These are phyloP conservation scores for Cladosporium colombiae DNA, from an alignment of 2,329 filamentous ascomycete genomes.

Conservation along the genomic window DNA sequence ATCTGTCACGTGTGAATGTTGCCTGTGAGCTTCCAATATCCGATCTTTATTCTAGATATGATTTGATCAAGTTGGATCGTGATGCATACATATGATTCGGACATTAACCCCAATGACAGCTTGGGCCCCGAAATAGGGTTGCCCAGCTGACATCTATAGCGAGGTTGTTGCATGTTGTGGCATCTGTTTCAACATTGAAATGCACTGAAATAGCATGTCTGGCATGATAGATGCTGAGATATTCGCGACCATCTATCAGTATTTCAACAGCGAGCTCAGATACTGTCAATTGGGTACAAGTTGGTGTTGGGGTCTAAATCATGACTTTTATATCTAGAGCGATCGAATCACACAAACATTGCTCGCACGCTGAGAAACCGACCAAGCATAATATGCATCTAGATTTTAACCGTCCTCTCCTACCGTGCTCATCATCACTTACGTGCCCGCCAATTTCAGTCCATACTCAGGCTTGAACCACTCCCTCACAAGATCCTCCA, in stretches of 20 bases:
- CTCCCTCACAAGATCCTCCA: conserved; percentile 48
- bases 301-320: neutral
- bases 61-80: neutral
- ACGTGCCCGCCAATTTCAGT: conserved; percentile 32
- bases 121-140: neutral
- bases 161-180: neutral
- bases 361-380: neutral
- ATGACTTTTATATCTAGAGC: neutral
- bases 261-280: neutral
- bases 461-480: conserved; percentile 48
- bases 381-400: neutral
- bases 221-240: neutral
- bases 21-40: no score
- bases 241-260: neutral
- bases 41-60: no score
- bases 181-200: neutral
- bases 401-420: neutral
- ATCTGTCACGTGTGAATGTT: neutral
- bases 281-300: neutral
- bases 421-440: neutral
- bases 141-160: fast-evolving
- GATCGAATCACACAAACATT: neutral
- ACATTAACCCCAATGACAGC: neutral
- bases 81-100: neutral
- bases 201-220: neutral